Base-by-base conservation (phyloP, 176 grass and related monocot species). In the Poa pratensis region DNA sequence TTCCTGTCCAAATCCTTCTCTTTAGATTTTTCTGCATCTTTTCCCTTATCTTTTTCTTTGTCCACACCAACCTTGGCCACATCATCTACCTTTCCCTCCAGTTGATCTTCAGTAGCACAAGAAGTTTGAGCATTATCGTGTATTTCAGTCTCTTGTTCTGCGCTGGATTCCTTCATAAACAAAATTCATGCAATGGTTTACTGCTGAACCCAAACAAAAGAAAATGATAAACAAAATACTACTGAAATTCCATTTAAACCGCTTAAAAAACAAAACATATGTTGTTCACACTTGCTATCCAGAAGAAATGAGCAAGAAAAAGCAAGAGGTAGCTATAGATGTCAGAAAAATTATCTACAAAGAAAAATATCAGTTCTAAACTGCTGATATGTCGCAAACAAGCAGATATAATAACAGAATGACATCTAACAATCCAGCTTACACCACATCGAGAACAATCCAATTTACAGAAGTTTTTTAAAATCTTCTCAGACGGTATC, bases 1-100 rank as follows among this genome's bases (percentile, higher is more conserved):
- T 99, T 95, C 75, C 77, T 96, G 68, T 98, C 96, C 59, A 69
- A 46, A 49, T 99, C 97, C 76, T 94, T 90, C 60, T 93, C 92
- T 82, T 95, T 97, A 11, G 77, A 86, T 45, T 97, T 97, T 59
- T 92, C 95, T 80, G 54, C 75, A 69, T 92, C 90, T 91, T 87
- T 97, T 45, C 60, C 75, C 78, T 86, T 97, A 46, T 97, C 92
- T 79, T 86, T 94, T 67, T 92, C 89, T 87, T 88, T 95, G 24
- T 95, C 90, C 74, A 90, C 97, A 13, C 67, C 90, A 75, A 91
- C 88, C 77, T 91, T 92, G 14, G 11, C 42, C 78, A 80, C 91
- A 78, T 82, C 93, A 73, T 98, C 91, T 87, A 72, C 70, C 73
- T 95, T 96, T 75, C 82, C 84, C 64, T 92, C 91, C 20, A 75